phyloP scores from a whole-genome alignment of 2,329 filamentous ascomycete genomes.

The Ilyonectria mors-panacis region DNA sequence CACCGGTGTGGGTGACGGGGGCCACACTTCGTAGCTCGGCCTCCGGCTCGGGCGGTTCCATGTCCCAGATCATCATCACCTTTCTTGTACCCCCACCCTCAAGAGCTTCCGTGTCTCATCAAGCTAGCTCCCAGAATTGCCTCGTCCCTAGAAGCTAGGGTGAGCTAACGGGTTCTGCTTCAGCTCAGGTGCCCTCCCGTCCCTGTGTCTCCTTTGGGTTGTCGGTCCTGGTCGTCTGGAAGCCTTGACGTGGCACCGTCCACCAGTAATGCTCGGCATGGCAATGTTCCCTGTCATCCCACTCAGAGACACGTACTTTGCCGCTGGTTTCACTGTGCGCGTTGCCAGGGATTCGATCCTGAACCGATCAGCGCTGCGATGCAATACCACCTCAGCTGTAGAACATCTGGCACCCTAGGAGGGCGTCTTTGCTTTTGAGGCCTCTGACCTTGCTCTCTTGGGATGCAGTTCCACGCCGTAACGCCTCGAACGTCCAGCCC shows the following conservation, averaged over 20 bases:
- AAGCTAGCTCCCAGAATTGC: slow-evolving; percentile 30
- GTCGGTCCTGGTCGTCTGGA: slow-evolving; percentile 26
- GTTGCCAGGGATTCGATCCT: slow-evolving; percentile 23
- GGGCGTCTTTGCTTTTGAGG: slow-evolving; percentile 15
- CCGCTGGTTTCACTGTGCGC: slow-evolving; percentile 33
- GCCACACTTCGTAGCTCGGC: slow-evolving; percentile 34
- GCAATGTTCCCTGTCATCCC: slow-evolving; percentile 16
- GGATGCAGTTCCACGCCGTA: slow-evolving; percentile 29
- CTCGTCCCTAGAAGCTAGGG: slow-evolving; percentile 38
- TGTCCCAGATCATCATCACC: slow-evolving; percentile 14
- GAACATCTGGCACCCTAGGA: slow-evolving; percentile 9
- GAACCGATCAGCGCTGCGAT: slow-evolving; percentile 26
- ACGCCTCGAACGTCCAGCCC: slow-evolving; percentile 32
- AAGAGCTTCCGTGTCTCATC: slow-evolving; percentile 26
- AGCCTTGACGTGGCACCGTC: slow-evolving; percentile 33
- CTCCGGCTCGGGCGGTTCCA: slow-evolving; percentile 31
- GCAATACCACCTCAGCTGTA: slow-evolving; percentile 28
- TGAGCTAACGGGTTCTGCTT: slow-evolving; percentile 22
- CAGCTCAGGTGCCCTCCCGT: slow-evolving; percentile 11
- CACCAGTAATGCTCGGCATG: slow-evolving; percentile 14
- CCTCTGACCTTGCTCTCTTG: slow-evolving; percentile 13
- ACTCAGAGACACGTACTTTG: slow-evolving; percentile 34
- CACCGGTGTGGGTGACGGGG: slow-evolving; percentile 45
- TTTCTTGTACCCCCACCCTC: slow-evolving; percentile 38
- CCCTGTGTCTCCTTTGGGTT: slow-evolving; percentile 6